Conservation (phyloP, 495 filamentous ascomycete genomes). For the Stereocaulon alpinum region DNA sequence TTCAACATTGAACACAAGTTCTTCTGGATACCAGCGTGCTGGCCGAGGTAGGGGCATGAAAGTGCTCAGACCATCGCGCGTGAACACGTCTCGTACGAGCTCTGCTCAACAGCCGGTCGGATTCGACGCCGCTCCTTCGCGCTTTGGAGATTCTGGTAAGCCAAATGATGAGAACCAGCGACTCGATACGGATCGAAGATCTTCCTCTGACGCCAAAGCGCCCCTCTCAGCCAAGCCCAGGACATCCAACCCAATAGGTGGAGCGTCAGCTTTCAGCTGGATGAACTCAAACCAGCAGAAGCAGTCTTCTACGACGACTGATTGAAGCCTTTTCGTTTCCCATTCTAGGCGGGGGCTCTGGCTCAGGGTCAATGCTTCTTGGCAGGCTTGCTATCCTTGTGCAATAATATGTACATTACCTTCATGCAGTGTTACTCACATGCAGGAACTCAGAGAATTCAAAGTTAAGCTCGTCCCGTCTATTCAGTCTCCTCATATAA, state of each 20-base stretch:
- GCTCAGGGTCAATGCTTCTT: constrained; percentile 2
- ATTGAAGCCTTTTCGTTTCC: constrained; percentile 6
- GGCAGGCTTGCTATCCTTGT: constrained; percentile 4
- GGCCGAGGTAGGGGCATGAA: constrained; percentile 59
- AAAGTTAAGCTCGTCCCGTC: background rate
- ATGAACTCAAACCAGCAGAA: constrained; percentile 44
- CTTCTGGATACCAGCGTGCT: constrained; percentile 50
- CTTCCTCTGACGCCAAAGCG: constrained; percentile 24
- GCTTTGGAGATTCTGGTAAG: constrained; percentile 26
- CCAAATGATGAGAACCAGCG: constrained; percentile 18
- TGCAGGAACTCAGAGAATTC: background rate
- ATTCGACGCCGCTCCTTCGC: constrained; percentile 22
- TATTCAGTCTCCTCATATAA: background rate
- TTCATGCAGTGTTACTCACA: background rate
- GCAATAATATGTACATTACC: constrained; percentile 16
- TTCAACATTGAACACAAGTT: constrained; percentile 28
- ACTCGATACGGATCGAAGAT: constrained; percentile 23
- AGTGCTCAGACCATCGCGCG: constrained; percentile 56
- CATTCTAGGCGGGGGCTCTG: background rate
- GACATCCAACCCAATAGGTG: constrained; percentile 70
- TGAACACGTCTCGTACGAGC: constrained; percentile 20
- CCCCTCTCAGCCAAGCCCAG: constrained; percentile 41
- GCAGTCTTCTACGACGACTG: constrained; percentile 5
- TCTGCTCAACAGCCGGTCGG: constrained; percentile 21
- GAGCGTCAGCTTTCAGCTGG: constrained; percentile 95